Base-by-base conservation (phyloP, 2,329 filamentous ascomycete species). In the Botryosphaeria dothidea region DNA sequence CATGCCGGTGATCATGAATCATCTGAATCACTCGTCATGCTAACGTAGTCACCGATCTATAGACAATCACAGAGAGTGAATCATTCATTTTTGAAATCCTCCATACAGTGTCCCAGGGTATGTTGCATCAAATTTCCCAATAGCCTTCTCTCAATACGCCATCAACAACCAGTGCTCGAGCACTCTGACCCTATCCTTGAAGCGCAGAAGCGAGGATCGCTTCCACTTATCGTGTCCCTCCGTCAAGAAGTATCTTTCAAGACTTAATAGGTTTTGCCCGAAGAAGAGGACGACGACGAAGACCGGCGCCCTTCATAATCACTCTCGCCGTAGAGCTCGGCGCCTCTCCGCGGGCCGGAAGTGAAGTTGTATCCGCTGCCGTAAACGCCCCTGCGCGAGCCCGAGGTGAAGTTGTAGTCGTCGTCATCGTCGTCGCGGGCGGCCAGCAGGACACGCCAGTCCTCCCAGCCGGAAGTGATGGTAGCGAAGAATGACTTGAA, bases 391-490 rank as follows among this genome's bases (percentile, higher is more conserved):
- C 65, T 25, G 19, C 69, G 66, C 43, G 45, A 34, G 46, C 67
- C 68, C 17, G 51, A 65, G 15, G 72, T 64, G 46, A 77, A 77
- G 64, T 77, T 77, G 67, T 77, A 77, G 48, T 76, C 73, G 58
- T 78, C 75, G 23, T 77, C 75, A 29, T 73, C 67, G 31, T 71
- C 68, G 34, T 76, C 70, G 64, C 72, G 69, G 19, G 75, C 75
- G 48, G 70, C 71, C 4, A 77, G 67, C 3, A 75, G 70, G 11
- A 60, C 36, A 23, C 45, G 29, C 60, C 66, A 67, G 52, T 63
- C 64, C 19, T 66, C 38, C 57, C 65, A 66, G 15, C 43, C 38
- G 61, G 63, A 43, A 4, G 21, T 51, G 43, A 65, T 29, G 46
- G 63, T 43, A 7, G 21, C 17, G 52, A 65, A 31, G 63, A 65